These are phyloP conservation scores for Kodamaea kaohsiungensis DNA, from an alignment of 805 yeast species.

Conservation along the genomic window DNA sequence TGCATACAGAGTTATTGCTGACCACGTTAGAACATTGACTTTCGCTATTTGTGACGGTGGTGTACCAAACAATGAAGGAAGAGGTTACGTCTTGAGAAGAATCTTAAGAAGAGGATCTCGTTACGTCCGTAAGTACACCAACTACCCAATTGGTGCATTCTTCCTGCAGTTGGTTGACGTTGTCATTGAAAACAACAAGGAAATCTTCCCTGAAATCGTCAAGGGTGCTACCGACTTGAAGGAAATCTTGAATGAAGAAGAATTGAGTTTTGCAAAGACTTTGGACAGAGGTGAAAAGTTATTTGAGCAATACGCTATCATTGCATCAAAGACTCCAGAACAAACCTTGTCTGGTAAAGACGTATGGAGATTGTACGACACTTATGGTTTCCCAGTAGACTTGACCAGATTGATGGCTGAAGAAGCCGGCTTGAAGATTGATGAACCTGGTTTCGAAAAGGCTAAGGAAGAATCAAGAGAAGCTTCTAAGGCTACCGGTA, in stretches of 20 bases:
- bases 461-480: slow-evolving; percentile 89
- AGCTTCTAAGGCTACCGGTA: slow-evolving; percentile 90
- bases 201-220: slow-evolving; percentile 88
- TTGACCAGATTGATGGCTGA: slow-evolving; percentile 98
- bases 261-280: slow-evolving; percentile 90
- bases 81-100: slow-evolving; percentile 97
- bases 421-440: slow-evolving; percentile 91
- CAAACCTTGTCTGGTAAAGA: slow-evolving; percentile 87
- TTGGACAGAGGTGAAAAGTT: slow-evolving; percentile 97
- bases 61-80: slow-evolving; percentile 98
- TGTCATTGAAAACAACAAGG: slow-evolving; percentile 81
- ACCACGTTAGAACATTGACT: slow-evolving; percentile 95
- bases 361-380: slow-evolving; percentile 98
- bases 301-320: slow-evolving; percentile 88
- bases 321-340: slow-evolving; percentile 72
- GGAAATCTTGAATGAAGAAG: slow-evolving; percentile 95
- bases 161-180: slow-evolving; percentile 93
- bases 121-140: slow-evolving; percentile 93
- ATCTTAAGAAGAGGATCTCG: slow-evolving; percentile 97
- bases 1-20: slow-evolving; percentile 97
- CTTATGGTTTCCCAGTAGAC: slow-evolving; percentile 99
- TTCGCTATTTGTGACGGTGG: slow-evolving; percentile 98
- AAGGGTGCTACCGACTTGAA: slow-evolving; percentile 71
- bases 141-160: slow-evolving; percentile 92
- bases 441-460: slow-evolving; percentile 87